Evolutionary conservation across 2,329 filamentous ascomycete species (phyloP).

Genomic region (Colletotrichum tamarilloi): DNA sequence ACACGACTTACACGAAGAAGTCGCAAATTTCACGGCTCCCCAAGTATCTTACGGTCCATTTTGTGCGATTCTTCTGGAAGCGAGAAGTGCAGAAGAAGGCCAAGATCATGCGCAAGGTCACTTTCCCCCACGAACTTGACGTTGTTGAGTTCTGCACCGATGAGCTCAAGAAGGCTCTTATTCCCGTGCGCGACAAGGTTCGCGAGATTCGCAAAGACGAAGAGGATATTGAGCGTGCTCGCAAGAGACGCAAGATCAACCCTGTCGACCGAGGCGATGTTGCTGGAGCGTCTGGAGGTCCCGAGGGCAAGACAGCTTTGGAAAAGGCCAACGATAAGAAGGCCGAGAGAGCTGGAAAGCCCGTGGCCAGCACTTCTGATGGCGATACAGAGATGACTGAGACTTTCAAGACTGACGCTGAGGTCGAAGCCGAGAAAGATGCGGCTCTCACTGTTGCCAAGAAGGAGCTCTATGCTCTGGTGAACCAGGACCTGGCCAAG

Average conservation of each 20-base stretch:
- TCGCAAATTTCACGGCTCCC: conserved; percentile 91
- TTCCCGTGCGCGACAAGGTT: conserved; percentile 96
- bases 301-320: conserved; percentile 62
- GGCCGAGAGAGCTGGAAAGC: conserved; percentile 49
- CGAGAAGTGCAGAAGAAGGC: conserved; percentile 96
- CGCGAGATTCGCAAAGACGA: conserved; percentile 96
- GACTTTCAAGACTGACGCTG: conserved; percentile 91
- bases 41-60: conserved; percentile 96
- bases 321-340: conserved; percentile 56
- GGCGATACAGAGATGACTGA: conserved; percentile 79
- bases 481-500: conserved; percentile 77
- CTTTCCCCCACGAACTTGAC: conserved; percentile 93
- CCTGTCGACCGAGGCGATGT: conserved; percentile 59
- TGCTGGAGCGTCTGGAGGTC: conserved; percentile 55
- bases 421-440: conserved; percentile 87
- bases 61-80: conserved; percentile 99
- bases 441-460: conserved; percentile 82
- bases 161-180: conserved; percentile 81
- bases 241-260: conserved; percentile 86
- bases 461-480: conserved; percentile 85
- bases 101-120: conserved; percentile 99
- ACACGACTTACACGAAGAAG: conserved; percentile 88
- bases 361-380: conserved; percentile 56
- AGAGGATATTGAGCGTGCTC: conserved; percentile 88
- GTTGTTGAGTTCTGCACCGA: conserved; percentile 96